These are phyloP conservation scores for Aspergillus pseudonomiae DNA, from an alignment of 2,329 filamentous ascomycete genomes.

Conservation along the genomic window DNA sequence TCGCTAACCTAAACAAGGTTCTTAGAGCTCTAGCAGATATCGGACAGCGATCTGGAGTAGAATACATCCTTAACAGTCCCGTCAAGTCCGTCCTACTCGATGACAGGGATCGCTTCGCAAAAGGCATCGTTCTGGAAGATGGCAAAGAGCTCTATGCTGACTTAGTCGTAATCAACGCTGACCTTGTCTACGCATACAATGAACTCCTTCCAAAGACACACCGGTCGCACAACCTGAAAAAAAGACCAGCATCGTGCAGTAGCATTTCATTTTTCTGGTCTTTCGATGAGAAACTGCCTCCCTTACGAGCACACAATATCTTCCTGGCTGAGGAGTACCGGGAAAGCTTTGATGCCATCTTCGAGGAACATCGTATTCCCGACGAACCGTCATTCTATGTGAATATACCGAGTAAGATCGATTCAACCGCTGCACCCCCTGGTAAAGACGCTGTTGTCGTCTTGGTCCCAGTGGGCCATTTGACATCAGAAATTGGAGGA, in stretches of 20 bases:
- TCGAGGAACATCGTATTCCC: constrained; percentile 69
- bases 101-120: not conserved
- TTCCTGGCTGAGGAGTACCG: constrained; percentile 74
- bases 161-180: not conserved
- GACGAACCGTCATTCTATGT: constrained; percentile 74
- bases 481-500: not conserved
- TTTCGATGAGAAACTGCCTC: constrained; percentile 50
- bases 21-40: not conserved
- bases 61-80: not conserved
- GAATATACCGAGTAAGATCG: constrained; percentile 72
- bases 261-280: constrained; percentile 75
- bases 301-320: constrained; percentile 73
- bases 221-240: not conserved
- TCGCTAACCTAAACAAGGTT: not conserved
- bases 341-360: constrained; percentile 75
- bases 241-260: constrained; percentile 65
- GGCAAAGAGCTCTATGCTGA: not conserved
- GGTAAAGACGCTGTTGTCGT: constrained; percentile 69
- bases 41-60: not conserved
- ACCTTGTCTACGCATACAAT: constrained; percentile 4
- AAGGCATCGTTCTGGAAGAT: not conserved
- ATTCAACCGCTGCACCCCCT: constrained; percentile 66
- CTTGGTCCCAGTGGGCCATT: constrained; percentile 72
- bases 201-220: not conserved
- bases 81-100: not conserved